Conservation (phyloP, 2,329 filamentous ascomycete species). For the Fusarium sp. region DNA sequence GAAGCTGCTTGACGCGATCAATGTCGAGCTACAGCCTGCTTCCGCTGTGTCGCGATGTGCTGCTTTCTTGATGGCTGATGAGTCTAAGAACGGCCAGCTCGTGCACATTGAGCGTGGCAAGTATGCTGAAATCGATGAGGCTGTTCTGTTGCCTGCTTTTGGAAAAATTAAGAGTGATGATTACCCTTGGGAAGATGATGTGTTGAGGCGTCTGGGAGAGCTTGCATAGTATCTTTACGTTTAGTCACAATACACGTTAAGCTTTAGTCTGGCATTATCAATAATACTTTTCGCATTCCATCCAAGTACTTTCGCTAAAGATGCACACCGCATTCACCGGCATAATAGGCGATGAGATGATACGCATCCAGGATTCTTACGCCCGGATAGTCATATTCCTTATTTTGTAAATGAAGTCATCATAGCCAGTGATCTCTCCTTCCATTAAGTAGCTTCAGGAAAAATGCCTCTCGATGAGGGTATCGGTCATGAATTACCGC, state of each 20-base stretch:
- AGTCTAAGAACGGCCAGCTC: conserved; percentile 61
- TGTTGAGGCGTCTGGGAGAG: conserved; percentile 44
- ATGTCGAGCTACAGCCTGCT: conserved; percentile 58
- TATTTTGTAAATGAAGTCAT: too few relatives aligned
- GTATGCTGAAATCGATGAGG: conserved; percentile 67
- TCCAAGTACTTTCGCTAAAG: too few relatives aligned
- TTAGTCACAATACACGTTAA: too few relatives aligned
- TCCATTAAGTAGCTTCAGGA: too few relatives aligned
- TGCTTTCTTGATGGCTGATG: conserved; percentile 63
- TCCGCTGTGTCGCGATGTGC: conserved; percentile 62
- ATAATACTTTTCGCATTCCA: not conserved
- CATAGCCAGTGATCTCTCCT: too few relatives aligned
- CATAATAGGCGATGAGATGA: too few relatives aligned
- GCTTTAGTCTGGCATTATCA: not conserved
- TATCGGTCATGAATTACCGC: too few relatives aligned
- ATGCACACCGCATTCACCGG: too few relatives aligned
- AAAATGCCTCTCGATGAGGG: too few relatives aligned
- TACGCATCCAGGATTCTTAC: too few relatives aligned
- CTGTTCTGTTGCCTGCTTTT: conserved; percentile 53
- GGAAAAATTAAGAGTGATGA: conserved; percentile 50
- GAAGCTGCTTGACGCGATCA: conserved; percentile 53
- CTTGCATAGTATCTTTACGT: not conserved
- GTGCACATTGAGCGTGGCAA: conserved; percentile 63
- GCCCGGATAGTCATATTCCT: too few relatives aligned
- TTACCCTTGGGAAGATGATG: conserved; percentile 54